Evolutionary conservation across 1,284 basidiomycete genomes (phyloP), one percentile per base, ranked within the genome.

Genomic region (Sporisorium sorghi): DNA sequence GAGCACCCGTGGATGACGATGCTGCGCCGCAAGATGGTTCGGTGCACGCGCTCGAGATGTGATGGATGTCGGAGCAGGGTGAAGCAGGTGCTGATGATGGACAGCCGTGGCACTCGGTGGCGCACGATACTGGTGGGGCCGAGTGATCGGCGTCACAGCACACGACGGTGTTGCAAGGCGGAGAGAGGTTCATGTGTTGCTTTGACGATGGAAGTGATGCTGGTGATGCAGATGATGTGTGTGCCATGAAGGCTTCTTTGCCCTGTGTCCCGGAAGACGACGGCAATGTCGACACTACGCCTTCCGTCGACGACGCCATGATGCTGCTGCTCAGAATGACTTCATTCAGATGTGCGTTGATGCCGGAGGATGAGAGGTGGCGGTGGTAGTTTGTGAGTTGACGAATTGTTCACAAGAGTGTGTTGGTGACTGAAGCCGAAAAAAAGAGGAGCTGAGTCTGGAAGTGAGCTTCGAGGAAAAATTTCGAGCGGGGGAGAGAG

Each of bases 41-140:
- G 2, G 65, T 64, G 49, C 71, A 73, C 3, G 53, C 35, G 26
- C 65, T 64, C 8, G 71, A 68, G 50, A 73, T 64, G 58, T 73
- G 65, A 19, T 58, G 64, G 23, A 46, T 35, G 48, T 73, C 65
- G 21, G 58, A 65, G 17, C 71, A 68, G 14, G 71, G 71, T 33
- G 71, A 73, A 9, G 57, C 19, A 5, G 54, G 46, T 8, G 49
- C 52, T 35, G 61, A 61, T 10, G 46, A 24, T n/a, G 52, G 33
- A 32, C 59, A 73, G 12, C 50, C 55, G 8, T 17, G n/a, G 30
- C 69, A 72, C 17, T 62, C 55, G 14, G 37, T 32, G 39, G 58
- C 39, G 33, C 59, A 72, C 4, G 63, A 21, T 0, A 26, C 53
- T 5, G 62, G 32, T 10, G 33, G 30, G 9, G 17, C 26, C 19